A percentile compares a stretch with the other conserved stretches of the same genome.
Evolutionary conservation across 495 filamentous ascomycete species (phyloP).

Genomic region (Xylaria scruposa): DNA sequence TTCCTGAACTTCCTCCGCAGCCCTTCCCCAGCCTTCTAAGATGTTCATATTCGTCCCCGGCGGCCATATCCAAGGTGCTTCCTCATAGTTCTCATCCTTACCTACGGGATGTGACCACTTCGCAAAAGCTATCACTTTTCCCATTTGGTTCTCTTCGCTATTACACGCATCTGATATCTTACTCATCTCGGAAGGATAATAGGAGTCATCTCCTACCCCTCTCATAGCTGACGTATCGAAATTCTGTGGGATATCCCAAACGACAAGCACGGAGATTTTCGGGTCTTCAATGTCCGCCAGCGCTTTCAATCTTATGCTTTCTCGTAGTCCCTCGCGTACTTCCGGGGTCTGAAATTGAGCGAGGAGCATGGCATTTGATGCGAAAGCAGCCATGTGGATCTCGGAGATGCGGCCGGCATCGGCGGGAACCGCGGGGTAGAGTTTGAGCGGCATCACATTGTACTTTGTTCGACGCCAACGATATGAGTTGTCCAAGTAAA

Average conservation of each 20-base stretch:
- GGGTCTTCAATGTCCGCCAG: conserved; percentile 42
- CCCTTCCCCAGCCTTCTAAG: conserved; percentile 38
- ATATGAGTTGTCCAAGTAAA: neutral
- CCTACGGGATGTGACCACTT: conserved; percentile 48
- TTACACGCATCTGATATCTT: neutral
- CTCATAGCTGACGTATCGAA: neutral
- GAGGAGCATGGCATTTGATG: conserved; percentile 45
- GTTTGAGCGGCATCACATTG: conserved; percentile 23
- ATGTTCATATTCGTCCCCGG: conserved; percentile 38
- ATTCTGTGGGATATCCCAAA: conserved; percentile 29
- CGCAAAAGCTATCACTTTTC: conserved; percentile 44
- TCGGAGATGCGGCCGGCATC: conserved; percentile 48
- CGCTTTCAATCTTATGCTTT: conserved; percentile 38
- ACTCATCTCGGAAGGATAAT: too few relatives aligned
- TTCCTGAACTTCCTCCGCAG: conserved; percentile 36
- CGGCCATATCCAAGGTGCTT: conserved; percentile 43
- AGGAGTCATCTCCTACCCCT: neutral
- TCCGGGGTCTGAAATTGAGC: conserved; percentile 48
- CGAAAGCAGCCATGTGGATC: conserved; percentile 52
- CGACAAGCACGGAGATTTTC: conserved; percentile 34
- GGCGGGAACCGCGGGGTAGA: conserved; percentile 25
- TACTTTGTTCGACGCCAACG: too few relatives aligned
- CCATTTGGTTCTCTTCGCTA: neutral
- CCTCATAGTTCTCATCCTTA: conserved; percentile 21
- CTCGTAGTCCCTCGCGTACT: conserved; percentile 36